Percentiles rank a stretch among this genome's conserved stretches.
These are phyloP conservation scores for Porpolomopsis calyptriformis DNA, from an alignment of 768 basidiomycete species.

Conservation along the genomic window DNA sequence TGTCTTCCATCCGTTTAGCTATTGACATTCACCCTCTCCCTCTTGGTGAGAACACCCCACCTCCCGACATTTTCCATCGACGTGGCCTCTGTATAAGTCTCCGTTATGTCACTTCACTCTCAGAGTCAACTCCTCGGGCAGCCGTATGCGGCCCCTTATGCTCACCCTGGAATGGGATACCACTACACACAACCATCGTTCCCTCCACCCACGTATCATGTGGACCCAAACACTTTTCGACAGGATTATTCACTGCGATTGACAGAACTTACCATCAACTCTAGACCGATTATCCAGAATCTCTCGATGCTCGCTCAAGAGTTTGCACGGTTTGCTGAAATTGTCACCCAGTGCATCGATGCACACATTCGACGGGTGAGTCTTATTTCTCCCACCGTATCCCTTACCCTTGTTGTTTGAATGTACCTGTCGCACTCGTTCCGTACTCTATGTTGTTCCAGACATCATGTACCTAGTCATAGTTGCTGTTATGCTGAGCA, in stretches of 20 bases:
- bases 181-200: conserved; percentile 33
- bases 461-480: conserved; percentile 35
- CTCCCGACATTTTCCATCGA: conserved; percentile 10
- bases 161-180: conserved; percentile 34
- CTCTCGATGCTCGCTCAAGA: conserved; percentile 91
- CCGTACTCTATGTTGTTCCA: conserved; percentile 17
- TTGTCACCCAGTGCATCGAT: conserved; percentile 75
- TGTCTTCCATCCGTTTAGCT: neutral
- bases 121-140: conserved; percentile 50
- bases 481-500: conserved; percentile 32
- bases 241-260: conserved; percentile 69
- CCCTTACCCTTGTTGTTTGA: conserved; percentile 11
- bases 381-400: conserved; percentile 19
- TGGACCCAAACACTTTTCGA: conserved; percentile 65
- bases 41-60: neutral
- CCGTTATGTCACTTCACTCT: conserved; percentile 52
- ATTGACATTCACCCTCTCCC: neutral
- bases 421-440: conserved; percentile 10
- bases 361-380: conserved; percentile 85
- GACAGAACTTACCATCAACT: conserved; percentile 82
- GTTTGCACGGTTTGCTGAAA: conserved; percentile 63
- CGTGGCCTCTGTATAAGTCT: conserved; percentile 26
- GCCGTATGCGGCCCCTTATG: conserved; percentile 39
- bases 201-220: conserved; percentile 30
- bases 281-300: conserved; percentile 86